Evolutionary conservation across 2,329 filamentous ascomycete genomes (phyloP).

Genomic region (Trichoderma cornu-damae): DNA sequence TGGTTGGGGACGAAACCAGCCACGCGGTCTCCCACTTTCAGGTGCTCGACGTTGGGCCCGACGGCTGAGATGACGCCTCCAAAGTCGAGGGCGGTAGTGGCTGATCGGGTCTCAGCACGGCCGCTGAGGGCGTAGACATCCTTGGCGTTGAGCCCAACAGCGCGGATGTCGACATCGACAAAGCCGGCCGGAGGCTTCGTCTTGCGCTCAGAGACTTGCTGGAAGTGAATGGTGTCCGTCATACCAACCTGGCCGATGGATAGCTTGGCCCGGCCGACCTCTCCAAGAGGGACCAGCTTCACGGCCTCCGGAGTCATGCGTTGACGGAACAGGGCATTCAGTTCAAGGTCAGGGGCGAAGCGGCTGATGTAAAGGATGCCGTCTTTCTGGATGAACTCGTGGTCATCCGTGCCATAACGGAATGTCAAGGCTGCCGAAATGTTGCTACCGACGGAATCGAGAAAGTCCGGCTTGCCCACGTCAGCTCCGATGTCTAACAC

Average conservation of each 20-base stretch:
- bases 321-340: slow-evolving; percentile 24
- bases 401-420: neutral
- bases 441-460: neutral
- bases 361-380: slow-evolving; percentile 23
- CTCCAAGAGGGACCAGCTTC: neutral
- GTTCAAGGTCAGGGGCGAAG: slow-evolving; percentile 21
- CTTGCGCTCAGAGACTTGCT: slow-evolving; percentile 16
- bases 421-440: neutral
- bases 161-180: slow-evolving; percentile 2
- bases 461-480: neutral
- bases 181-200: slow-evolving; percentile 10
- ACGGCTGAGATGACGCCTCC: slow-evolving; percentile 26
- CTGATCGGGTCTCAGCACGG: slow-evolving; percentile 27
- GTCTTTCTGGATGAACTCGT: slow-evolving; percentile 11
- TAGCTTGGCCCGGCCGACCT: slow-evolving; percentile 14
- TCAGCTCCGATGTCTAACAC: slow-evolving; percentile 1
- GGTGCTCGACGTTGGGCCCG: slow-evolving; percentile 19
- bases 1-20: slow-evolving; percentile 23
- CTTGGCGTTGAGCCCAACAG: slow-evolving; percentile 24
- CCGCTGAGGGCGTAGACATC: slow-evolving; percentile 27
- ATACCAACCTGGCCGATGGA: slow-evolving; percentile 17
- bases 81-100: slow-evolving; percentile 26
- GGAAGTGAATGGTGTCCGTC: slow-evolving; percentile 24
- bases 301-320: neutral
- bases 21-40: slow-evolving; percentile 29